A percentile compares a stretch with the other conserved stretches of the same genome.
Conservation (phyloP, 177 flowering plant genomes). For the Vitis hybrid region DNA sequence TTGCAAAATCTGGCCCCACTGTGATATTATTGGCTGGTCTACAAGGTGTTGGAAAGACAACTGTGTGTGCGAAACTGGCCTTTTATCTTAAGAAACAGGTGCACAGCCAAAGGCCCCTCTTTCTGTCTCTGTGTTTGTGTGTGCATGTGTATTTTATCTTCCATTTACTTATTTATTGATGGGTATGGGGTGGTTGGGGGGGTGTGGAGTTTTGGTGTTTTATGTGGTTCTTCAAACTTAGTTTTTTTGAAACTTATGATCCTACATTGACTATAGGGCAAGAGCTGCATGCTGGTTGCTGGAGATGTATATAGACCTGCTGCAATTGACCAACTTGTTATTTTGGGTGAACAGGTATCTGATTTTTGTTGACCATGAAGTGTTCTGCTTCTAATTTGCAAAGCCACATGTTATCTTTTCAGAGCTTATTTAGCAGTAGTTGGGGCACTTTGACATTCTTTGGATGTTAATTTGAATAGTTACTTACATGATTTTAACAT, state of each 20-base stretch:
- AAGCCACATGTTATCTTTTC: conserved; percentile 1
- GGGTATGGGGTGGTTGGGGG: neutral
- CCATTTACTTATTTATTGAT: too few relatives aligned
- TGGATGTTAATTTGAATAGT: too few relatives aligned
- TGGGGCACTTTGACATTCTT: too few relatives aligned
- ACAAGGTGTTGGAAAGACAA: conserved; percentile 99
- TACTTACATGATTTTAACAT: too few relatives aligned
- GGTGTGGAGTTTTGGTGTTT: neutral
- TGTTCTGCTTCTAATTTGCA: neutral
- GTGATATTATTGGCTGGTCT: conserved; percentile 92
- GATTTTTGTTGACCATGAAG: conserved; percentile 3
- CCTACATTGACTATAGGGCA: conserved; percentile 59
- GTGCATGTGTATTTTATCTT: neutral
- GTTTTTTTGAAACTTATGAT: neutral
- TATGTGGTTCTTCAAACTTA: neutral
- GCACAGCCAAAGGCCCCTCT: neutral
- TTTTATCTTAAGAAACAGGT: conserved; percentile 94
- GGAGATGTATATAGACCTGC: conserved; percentile 99
- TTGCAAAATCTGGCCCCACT: conserved; percentile 83
- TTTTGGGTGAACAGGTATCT: conserved; percentile 86
- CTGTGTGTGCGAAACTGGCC: conserved; percentile 93
- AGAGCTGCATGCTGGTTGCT: conserved; percentile 90
- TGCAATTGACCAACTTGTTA: conserved; percentile 94
- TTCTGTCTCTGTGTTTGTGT: conserved; percentile 5
- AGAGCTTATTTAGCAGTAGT: too few relatives aligned